These are phyloP conservation scores for Opeltia flavorubescens DNA, from an alignment of 495 filamentous ascomycete genomes.

Conservation along the genomic window DNA sequence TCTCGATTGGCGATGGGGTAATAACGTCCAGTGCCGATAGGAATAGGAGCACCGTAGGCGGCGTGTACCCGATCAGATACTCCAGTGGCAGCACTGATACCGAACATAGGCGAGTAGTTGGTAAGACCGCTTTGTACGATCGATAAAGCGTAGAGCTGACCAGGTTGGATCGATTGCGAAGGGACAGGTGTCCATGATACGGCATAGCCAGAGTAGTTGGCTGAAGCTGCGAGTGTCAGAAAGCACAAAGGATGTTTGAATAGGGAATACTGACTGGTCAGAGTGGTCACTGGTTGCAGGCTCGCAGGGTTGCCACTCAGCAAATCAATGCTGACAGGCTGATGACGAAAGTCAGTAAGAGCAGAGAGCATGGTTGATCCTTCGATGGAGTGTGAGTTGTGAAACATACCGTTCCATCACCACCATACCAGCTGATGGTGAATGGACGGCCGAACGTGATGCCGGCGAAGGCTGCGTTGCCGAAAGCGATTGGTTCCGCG, in stretches of 20 bases:
- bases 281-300: conserved; percentile 1
- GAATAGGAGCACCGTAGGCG: not conserved
- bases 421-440: conserved; percentile 7
- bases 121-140: conserved; percentile 10
- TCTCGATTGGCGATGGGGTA: not conserved
- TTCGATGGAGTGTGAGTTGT: not conserved
- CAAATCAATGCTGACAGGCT: conserved; percentile 13
- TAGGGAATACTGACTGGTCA: conserved; percentile 9
- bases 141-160: conserved; percentile 9
- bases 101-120: conserved; percentile 16
- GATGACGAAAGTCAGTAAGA: not conserved
- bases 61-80: not conserved
- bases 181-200: not conserved
- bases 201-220: not conserved
- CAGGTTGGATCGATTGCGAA: not conserved
- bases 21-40: not conserved
- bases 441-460: not conserved
- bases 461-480: not conserved
- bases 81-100: not conserved
- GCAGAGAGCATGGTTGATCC: no score
- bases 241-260: not conserved
- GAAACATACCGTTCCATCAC: conserved; percentile 11
- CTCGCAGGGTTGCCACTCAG: conserved; percentile 2
- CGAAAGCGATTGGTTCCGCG: conserved; percentile 5
- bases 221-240: not conserved